Percentiles rank a stretch among this genome's conserved stretches.
These are phyloP conservation scores for Royoungia palumana DNA, from an alignment of 768 basidiomycete species.

Conservation along the genomic window DNA sequence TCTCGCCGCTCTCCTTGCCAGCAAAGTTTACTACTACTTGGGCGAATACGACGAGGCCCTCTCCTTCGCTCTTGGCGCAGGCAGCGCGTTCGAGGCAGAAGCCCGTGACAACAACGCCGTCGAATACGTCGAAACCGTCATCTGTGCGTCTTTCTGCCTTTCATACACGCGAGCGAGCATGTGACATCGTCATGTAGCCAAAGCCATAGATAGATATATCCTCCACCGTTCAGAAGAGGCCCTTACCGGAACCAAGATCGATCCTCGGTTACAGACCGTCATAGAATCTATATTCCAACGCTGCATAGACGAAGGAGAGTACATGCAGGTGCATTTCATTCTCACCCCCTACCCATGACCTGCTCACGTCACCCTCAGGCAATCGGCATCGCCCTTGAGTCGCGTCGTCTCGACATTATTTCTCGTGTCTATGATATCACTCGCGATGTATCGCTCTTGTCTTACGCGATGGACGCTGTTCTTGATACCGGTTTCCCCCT, in stretches of 20 bases:
- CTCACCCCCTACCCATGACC: neutral
- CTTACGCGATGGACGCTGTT: constrained; percentile 90
- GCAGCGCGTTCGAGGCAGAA: constrained; percentile 78
- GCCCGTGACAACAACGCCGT: constrained; percentile 58
- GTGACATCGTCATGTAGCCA: constrained; percentile 51
- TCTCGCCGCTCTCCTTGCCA: constrained; percentile 87
- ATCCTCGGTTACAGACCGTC: constrained; percentile 73
- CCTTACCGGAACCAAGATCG: constrained; percentile 56
- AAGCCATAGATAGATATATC: constrained; percentile 94
- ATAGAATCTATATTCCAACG: constrained; percentile 87
- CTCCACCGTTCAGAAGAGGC: constrained; percentile 57
- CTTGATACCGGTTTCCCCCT: constrained; percentile 88
- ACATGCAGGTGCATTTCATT: constrained; percentile 65
- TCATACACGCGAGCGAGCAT: neutral
- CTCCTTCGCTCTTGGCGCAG: constrained; percentile 91
- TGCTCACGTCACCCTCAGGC: constrained; percentile 48
- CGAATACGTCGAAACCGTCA: constrained; percentile 92
- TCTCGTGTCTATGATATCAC: constrained; percentile 70
- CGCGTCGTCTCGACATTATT: constrained; percentile 84
- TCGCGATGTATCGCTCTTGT: constrained; percentile 72
- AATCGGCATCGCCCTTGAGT: constrained; percentile 92
- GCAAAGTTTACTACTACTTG: constrained; percentile 97
- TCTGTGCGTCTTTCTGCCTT: constrained; percentile 58
- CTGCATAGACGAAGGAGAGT: constrained; percentile 86
- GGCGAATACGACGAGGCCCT: constrained; percentile 95